A percentile compares a stretch with the other conserved stretches of the same genome.
Conservation (phyloP, 2,329 filamentous ascomycete genomes). For the Cadophora gregata region DNA sequence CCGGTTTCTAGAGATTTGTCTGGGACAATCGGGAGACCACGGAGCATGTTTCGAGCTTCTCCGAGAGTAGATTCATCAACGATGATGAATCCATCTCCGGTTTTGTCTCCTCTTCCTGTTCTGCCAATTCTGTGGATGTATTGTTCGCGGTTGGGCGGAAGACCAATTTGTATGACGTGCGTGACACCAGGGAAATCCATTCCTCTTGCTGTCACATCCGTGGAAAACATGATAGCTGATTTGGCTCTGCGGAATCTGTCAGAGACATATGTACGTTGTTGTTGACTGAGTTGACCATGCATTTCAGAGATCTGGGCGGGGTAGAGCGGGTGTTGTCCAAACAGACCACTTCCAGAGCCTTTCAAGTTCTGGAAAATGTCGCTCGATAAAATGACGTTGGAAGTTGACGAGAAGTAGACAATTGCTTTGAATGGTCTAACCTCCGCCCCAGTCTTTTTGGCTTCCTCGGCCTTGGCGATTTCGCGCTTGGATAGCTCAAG, state of each 20-base stretch:
- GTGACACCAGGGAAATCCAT: constrained; percentile 85
- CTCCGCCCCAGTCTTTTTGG: constrained; percentile 16
- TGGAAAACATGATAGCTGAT: constrained; percentile 74
- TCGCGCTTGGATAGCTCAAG: constrained; percentile 55
- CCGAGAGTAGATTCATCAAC: constrained; percentile 33
- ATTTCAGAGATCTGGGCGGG: constrained; percentile 56
- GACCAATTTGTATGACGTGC: constrained; percentile 76
- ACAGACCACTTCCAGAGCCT: constrained; percentile 26
- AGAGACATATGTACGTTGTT: constrained; percentile 70
- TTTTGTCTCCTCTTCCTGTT: constrained; percentile 76
- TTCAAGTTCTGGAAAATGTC: constrained; percentile 53
- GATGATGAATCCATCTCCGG: constrained; percentile 63
- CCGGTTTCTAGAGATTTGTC: constrained; percentile 38
- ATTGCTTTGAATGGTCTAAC: constrained; percentile 81
- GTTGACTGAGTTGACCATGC: constrained; percentile 79
- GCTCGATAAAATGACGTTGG: constrained; percentile 70
- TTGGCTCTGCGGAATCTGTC: constrained; percentile 70
- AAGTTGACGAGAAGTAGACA: constrained; percentile 83
- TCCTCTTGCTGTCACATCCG: constrained; percentile 80
- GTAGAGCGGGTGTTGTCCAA: constrained; percentile 37
- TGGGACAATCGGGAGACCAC: constrained; percentile 40
- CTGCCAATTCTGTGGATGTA: constrained; percentile 81
- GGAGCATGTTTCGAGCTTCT: constrained; percentile 35
- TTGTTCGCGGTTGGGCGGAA: constrained; percentile 67
- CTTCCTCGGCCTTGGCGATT: constrained; percentile 41